Conservation (phyloP, 305 asterid species). For the Fraxinus nigra region DNA sequence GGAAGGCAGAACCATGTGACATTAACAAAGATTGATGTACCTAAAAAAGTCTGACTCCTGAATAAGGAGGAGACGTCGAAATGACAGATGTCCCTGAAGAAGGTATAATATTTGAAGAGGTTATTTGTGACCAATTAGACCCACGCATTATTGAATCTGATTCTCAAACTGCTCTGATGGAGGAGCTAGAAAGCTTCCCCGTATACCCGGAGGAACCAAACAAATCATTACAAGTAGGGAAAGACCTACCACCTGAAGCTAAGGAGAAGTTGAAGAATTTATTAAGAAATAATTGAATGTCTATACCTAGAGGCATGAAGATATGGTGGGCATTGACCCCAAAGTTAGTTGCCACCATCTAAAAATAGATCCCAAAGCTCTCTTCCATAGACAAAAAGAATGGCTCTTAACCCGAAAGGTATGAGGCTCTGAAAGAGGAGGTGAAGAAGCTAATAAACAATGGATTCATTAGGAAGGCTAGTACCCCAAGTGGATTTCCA, state of each 20-base stretch:
- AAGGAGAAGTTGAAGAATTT: neutral
- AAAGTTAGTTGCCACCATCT: neutral
- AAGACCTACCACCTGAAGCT: neutral
- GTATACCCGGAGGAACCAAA: neutral
- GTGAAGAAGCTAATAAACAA: neutral
- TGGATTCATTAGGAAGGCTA: neutral
- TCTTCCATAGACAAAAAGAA: neutral
- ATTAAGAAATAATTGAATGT: neutral
- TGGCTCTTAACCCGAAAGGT: neutral
- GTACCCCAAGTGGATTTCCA: neutral
- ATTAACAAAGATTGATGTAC: no score
- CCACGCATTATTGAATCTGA: neutral
- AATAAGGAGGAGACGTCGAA: neutral
- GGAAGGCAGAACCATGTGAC: neutral
- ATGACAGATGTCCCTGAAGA: neutral
- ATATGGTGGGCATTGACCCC: neutral
- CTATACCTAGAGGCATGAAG: neutral
- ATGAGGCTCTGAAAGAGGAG: neutral
- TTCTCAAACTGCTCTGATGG: neutral
- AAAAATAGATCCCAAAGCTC: neutral
- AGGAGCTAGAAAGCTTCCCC: neutral
- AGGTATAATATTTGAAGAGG: neutral
- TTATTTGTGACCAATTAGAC: neutral
- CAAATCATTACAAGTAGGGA: neutral
- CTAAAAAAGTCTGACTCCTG: neutral